phyloP scores from a whole-genome alignment of 2,329 filamentous ascomycete species.

The Lecanicillium sp. region DNA sequence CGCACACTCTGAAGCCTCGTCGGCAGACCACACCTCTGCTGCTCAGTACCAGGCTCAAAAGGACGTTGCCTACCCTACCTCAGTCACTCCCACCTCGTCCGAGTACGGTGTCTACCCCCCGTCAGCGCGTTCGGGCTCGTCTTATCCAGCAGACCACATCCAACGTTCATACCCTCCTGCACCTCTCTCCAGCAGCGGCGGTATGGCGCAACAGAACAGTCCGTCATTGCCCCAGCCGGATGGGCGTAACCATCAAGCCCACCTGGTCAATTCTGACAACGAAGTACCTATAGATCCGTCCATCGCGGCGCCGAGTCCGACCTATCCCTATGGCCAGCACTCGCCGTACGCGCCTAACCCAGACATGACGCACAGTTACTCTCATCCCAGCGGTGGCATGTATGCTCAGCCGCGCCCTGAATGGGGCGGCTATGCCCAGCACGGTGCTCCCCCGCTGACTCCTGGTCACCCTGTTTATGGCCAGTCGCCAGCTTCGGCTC shows the following conservation, averaged over 20 bases:
- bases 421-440: conserved; percentile 60
- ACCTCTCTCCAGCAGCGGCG: conserved; percentile 65
- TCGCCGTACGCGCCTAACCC: conserved; percentile 79
- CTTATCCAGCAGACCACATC: conserved; percentile 74
- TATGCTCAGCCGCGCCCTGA: conserved; percentile 66
- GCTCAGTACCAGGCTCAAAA: conserved; percentile 78
- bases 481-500: conserved; percentile 45
- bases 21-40: conserved; percentile 89
- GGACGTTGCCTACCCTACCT: conserved; percentile 70
- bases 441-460: conserved; percentile 38
- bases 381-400: conserved; percentile 52
- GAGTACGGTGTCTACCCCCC: conserved; percentile 76
- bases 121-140: conserved; percentile 64
- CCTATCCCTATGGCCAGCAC: conserved; percentile 76
- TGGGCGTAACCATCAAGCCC: conserved; percentile 68
- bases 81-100: conserved; percentile 70
- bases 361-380: conserved; percentile 77
- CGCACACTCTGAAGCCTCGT: conserved; percentile 74
- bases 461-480: conserved; percentile 46
- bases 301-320: conserved; percentile 87
- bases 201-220: conserved; percentile 98
- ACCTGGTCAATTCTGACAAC: conserved; percentile 85
- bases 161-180: conserved; percentile 76
- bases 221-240: conserved; percentile 85
- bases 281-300: conserved; percentile 99